These are phyloP conservation scores for Trichoderma asperelloides DNA, from an alignment of 495 filamentous ascomycete genomes.

Conservation along the genomic window DNA sequence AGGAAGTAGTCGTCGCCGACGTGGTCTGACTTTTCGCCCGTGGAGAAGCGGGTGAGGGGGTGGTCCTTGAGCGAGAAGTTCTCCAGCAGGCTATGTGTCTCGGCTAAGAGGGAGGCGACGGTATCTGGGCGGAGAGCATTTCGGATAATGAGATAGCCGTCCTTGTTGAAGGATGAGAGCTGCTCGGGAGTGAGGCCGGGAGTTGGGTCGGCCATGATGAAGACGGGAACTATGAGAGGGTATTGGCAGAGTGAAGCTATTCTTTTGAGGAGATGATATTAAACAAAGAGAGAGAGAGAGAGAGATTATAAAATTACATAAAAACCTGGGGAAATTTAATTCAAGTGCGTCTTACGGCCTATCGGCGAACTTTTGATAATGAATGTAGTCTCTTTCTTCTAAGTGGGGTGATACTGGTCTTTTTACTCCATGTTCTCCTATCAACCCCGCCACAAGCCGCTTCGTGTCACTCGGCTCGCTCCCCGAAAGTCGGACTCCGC, in stretches of 20 bases:
- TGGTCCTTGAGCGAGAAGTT: conserved; percentile 68
- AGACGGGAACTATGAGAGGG: too few relatives aligned
- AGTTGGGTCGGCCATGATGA: conserved; percentile 12
- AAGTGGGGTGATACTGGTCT: background rate
- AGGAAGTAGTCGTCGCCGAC: conserved; percentile 96
- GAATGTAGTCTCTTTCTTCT: background rate
- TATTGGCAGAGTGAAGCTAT: background rate
- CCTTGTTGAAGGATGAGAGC: conserved; percentile 58
- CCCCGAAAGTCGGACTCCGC: background rate
- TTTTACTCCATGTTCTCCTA: background rate
- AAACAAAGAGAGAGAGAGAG: background rate
- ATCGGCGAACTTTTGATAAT: background rate
- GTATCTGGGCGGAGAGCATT: conserved; percentile 58
- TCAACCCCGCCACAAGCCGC: conserved; percentile 5
- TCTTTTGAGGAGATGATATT: background rate
- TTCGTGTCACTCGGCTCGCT: background rate
- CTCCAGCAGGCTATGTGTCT: conserved; percentile 66
- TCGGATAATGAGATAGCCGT: conserved; percentile 88
- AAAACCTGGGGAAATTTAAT: background rate
- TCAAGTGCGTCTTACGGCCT: background rate
- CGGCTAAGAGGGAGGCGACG: conserved; percentile 56
- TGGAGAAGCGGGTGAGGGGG: conserved; percentile 88
- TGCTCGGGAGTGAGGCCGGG: conserved; percentile 64
- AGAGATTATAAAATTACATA: background rate
- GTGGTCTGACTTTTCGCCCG: conserved; percentile 64